These are phyloP conservation scores for Phytophthora fragariae DNA, from an alignment of 352 stramenopile genomes.

Conservation along the genomic window DNA sequence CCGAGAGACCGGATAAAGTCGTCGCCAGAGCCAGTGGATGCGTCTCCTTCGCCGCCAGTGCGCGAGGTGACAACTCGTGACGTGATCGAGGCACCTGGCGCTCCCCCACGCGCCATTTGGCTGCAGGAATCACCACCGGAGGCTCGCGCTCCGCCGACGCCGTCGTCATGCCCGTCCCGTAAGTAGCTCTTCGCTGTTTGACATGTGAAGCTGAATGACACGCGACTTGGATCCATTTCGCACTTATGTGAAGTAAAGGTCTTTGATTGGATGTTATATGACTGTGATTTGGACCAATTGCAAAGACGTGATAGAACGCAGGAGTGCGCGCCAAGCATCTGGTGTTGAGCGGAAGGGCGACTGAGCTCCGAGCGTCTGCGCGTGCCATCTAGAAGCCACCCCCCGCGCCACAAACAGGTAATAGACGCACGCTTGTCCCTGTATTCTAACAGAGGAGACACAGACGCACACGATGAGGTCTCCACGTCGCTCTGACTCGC, in stretches of 20 bases:
- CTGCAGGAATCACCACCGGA: neutral
- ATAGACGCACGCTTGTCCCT: neutral
- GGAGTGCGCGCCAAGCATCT: conserved; percentile 39
- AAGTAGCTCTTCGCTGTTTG: conserved; percentile 22
- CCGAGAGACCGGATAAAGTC: conserved; percentile 9
- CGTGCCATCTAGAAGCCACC: conserved; percentile 17
- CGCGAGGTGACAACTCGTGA: conserved; percentile 28
- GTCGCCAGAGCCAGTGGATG: conserved; percentile 54
- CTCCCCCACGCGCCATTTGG: conserved; percentile 57
- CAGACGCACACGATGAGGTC: neutral
- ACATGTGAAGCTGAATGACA: conserved; percentile 25
- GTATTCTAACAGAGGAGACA: neutral
- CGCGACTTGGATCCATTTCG: conserved; percentile 17
- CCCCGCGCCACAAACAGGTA: conserved; percentile 27
- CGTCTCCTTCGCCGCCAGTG: conserved; percentile 40
- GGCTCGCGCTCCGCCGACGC: conserved; percentile 16
- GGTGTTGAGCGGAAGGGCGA: conserved; percentile 20
- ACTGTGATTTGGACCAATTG: conserved; percentile 30
- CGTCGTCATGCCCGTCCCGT: conserved; percentile 19
- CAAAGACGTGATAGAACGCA: neutral
- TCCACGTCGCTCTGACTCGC: neutral
- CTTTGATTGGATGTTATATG: conserved; percentile 32
- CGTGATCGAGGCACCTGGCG: conserved; percentile 40
- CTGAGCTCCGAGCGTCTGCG: neutral
- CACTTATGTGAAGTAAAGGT: conserved; percentile 14